A percentile compares a stretch with the other conserved stretches of the same genome.
phyloP scores from a whole-genome alignment of 2,329 filamentous ascomycete species.

The Neonectria ditissima region DNA sequence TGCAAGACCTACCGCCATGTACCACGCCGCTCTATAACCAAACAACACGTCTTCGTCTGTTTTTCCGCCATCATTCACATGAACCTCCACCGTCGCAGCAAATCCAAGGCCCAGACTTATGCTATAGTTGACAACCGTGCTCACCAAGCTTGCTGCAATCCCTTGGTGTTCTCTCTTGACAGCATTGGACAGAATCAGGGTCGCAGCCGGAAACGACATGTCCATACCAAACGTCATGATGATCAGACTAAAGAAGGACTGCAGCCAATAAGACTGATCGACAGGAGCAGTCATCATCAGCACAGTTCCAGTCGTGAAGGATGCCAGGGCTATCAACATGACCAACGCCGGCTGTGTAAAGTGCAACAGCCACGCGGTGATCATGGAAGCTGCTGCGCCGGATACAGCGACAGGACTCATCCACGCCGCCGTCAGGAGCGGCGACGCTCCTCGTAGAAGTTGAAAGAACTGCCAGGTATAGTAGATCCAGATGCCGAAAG shows the following conservation, averaged over 20 bases:
- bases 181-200: conserved; percentile 68
- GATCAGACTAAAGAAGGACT: conserved; percentile 69
- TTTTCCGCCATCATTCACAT: conserved; percentile 44
- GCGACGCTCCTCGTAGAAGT: conserved; percentile 54
- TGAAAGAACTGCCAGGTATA: conserved; percentile 65
- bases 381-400: conserved; percentile 59
- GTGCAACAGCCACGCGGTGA: conserved; percentile 57
- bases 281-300: conserved; percentile 62
- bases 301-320: conserved; percentile 57
- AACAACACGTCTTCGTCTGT: conserved; percentile 24
- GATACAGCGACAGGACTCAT: conserved; percentile 58
- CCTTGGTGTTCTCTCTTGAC: conserved; percentile 60
- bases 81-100: conserved; percentile 71
- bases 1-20: conserved; percentile 55
- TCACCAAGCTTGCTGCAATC: conserved; percentile 66
- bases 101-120: conserved; percentile 75
- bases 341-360: conserved; percentile 49
- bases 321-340: conserved; percentile 58
- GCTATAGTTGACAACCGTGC: conserved; percentile 75
- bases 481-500: conserved; percentile 66
- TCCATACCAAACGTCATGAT: conserved; percentile 72
- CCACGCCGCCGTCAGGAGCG: conserved; percentile 59
- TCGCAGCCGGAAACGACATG: conserved; percentile 74
- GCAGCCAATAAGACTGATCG: conserved; percentile 72
- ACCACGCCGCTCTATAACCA: conserved; percentile 37